These are phyloP conservation scores for Plantago elongata DNA, from an alignment of 257 asterid genomes.

Conservation along the genomic window DNA sequence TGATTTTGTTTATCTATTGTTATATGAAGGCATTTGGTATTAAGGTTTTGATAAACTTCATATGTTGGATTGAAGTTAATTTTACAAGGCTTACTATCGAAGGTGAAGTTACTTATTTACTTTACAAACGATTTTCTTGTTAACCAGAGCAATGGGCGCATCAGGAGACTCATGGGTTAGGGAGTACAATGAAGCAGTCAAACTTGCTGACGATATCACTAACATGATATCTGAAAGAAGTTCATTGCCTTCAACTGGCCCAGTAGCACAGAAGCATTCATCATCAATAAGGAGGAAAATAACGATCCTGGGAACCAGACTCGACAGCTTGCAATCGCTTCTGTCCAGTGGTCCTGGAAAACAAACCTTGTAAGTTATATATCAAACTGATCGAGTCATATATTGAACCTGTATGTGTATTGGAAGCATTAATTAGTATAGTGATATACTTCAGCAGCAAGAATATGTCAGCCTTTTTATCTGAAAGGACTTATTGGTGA, in stretches of 20 bases:
- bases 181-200: conserved; percentile 89
- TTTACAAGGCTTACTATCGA: not conserved
- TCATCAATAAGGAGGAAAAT: conserved; percentile 88
- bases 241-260: conserved; percentile 61
- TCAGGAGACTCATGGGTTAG: conserved; percentile 81
- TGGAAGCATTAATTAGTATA: not conserved
- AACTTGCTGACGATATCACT: conserved; percentile 77
- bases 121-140: not conserved
- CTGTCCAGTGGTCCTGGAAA: conserved; percentile 56
- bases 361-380: conserved; percentile 57
- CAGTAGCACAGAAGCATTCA: conserved; percentile 77
- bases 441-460: not conserved
- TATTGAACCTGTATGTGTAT: not conserved
- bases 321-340: conserved; percentile 67
- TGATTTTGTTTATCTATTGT: no score
- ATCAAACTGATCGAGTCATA: not conserved
- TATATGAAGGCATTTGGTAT: no score
- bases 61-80: no score
- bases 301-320: conserved; percentile 81
- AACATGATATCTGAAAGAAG: conserved; percentile 83
- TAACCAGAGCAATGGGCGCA: conserved; percentile 53
- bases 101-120: not conserved
- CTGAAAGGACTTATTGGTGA: no score
- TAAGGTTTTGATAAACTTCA: no score
- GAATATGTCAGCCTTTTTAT: not conserved